Evolutionary conservation across 805 yeast genomes (phyloP), one percentile per base, ranked within the genome.

Genomic region (Saccharomycopsis guyanensis): DNA sequence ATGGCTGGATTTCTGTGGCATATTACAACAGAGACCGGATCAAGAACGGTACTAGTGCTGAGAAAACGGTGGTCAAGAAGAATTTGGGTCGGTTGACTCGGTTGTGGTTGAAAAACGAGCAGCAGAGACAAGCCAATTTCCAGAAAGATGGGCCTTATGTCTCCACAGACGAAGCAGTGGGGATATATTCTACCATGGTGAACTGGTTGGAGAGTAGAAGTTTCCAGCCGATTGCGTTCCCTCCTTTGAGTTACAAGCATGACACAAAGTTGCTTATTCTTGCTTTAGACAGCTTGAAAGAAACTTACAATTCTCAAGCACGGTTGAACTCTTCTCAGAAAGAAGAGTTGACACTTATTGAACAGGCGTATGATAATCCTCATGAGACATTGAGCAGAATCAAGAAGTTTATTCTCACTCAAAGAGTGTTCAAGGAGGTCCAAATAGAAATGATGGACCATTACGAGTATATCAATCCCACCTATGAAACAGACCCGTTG

Each of bases 291-390:
- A 79, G 80, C 48, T 66, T 93, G 61, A 87, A 91, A 56, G 96
- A 86, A 51, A 73, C 80, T 3, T 89, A 82, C 58, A 78, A 78
- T 43, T 75, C 86, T 19, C 78, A 80, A 54, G 82, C 87, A 1
- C 69, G 96, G 48, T 66, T 93, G 53, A 91, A 87, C 56, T 81
- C 95, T 4, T 69, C 82, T 6, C 96, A 93, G 62, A 72, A 97
- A 53, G 97, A 91, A 63, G 98, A 93, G 57, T 66, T 93, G 50
- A 93, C 96, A 0, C 68, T 91, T 51, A 87, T 93, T 40, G 98
- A 93, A 59, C 95, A 88, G 58, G 97, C 97, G 0, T 93, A 87
- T 60, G 99, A 93, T 57, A 86, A 87, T 55, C 99, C 99, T 0
- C 95, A 88, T 60, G 97, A 94, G 58, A 82, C 89, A 51, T 68